Base-by-base conservation (phyloP, 257 asterid genomes). In the Ajuga chamaepitys region DNA sequence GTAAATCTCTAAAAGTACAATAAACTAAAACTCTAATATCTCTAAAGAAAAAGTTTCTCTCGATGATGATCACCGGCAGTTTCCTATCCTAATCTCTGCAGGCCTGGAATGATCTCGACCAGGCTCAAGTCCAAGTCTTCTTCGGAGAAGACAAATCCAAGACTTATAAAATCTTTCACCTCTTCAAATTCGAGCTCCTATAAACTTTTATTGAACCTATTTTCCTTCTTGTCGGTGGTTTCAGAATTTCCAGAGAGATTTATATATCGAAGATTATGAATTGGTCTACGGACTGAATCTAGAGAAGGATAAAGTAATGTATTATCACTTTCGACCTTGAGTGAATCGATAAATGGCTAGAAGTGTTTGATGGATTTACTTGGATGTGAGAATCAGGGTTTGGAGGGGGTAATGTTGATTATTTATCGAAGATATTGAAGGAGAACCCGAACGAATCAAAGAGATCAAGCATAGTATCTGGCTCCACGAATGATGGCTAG, bases 181-280 rank as follows among this genome's bases (percentile, higher is more conserved):
- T 91, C 97, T 16, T 88, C 85, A 25, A 70, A 75, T 20, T 91
- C 98, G 61, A 91, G 89, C 53, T 86, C 91, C 26, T 96, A 86
- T 25, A 82, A 72, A 76, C 96, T 88, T 48, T 80, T 88, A 70
- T 84, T 75, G n/a, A 58, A 51, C 0, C 72, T 17, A 10, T 66
- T 80, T 21, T 47, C 62, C 61, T 51, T 67, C n/a, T 24, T 57
- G 45, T 3, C 18, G 65, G 65, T 20, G 47, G 35, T 57, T 67
- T 35, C 17, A 71, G 68, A 16, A 32, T 70, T 51, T 72, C 74
- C 12, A 35, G 48, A 22, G 70, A 51, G 0, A 73, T 1, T 54
- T 76, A 78, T 67, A 51, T 17, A n/a, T 67, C 81, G 26, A 84
- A 83, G 53, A 40, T 60, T 7, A 80, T 58, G 53, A 78, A 70